These are phyloP conservation scores for Wickerhamomyces alni DNA, from an alignment of 805 yeast species.

Conservation along the genomic window DNA sequence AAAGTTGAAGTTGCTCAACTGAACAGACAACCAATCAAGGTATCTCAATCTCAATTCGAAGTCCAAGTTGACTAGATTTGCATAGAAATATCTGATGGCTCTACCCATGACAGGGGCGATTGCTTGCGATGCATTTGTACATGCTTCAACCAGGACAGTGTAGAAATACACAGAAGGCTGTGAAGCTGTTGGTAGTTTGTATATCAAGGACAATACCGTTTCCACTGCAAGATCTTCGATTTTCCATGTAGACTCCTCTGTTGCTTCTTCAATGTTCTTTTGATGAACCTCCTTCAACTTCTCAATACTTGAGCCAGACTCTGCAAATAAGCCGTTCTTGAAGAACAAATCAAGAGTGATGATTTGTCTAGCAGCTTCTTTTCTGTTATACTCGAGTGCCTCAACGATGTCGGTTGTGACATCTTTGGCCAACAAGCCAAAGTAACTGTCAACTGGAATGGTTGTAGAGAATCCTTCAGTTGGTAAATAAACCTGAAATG, in stretches of 20 bases:
- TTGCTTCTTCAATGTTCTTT: conserved; percentile 30
- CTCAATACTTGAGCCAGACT: conserved; percentile 75
- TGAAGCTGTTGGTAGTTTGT: conserved; percentile 63
- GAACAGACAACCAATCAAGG: conserved; percentile 89
- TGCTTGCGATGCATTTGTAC: conserved; percentile 72
- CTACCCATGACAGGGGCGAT: conserved; percentile 95
- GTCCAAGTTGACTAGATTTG: conserved; percentile 60
- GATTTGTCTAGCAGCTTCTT: conserved; percentile 79
- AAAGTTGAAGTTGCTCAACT: conserved; percentile 87
- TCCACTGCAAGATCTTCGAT: conserved; percentile 88
- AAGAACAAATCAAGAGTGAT: conserved; percentile 70
- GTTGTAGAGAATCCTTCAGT: conserved; percentile 59
- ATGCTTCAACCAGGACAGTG: conserved; percentile 79
- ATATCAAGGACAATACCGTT: conserved; percentile 68
- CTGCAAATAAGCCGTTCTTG: conserved; percentile 56
- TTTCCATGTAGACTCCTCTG: conserved; percentile 65
- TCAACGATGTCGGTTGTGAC: conserved; percentile 67
- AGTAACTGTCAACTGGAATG: conserved; percentile 45
- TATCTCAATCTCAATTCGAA: conserved; percentile 68
- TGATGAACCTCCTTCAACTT: conserved; percentile 42
- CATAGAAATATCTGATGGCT: conserved; percentile 78
- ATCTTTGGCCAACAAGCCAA: conserved; percentile 67
- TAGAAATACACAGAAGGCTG: conserved; percentile 76
- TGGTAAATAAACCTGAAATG: conserved; percentile 54
- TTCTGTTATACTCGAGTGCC: conserved; percentile 82